Percentiles rank a stretch among this genome's conserved stretches.
phyloP scores from a whole-genome alignment of 305 asterid species.

The Stenogyne calaminthoides region DNA sequence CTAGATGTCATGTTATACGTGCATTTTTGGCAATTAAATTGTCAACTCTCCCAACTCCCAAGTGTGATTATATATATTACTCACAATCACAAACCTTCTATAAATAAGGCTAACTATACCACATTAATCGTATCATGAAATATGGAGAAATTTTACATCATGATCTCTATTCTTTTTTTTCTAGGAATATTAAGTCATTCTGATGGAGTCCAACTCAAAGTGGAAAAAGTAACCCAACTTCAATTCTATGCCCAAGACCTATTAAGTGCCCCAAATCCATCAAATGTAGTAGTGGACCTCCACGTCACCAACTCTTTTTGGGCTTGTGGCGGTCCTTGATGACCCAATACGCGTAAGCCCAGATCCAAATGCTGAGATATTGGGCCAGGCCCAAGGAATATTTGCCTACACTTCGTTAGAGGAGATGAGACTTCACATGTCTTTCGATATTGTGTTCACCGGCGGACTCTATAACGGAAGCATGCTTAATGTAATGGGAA shows the following conservation, averaged over 20 bases:
- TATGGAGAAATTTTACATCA: too few relatives aligned
- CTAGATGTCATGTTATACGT: neutral
- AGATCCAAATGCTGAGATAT: slow-evolving; percentile 16
- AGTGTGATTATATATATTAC: too few relatives aligned
- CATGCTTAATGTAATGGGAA: slow-evolving; percentile 39
- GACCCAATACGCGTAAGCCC: slow-evolving; percentile 40
- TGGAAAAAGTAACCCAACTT: slow-evolving; percentile 31
- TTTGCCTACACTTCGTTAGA: slow-evolving; percentile 27
- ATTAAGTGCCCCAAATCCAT: slow-evolving; percentile 31
- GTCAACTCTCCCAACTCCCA: too few relatives aligned
- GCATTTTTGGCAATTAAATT: neutral
- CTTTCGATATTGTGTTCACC: slow-evolving; percentile 40
- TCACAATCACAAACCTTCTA: too few relatives aligned
- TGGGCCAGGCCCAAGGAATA: slow-evolving; percentile 44
- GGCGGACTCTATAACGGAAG: slow-evolving; percentile 36
- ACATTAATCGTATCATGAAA: too few relatives aligned
- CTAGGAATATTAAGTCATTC: too few relatives aligned
- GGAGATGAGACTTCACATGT: slow-evolving; percentile 32
- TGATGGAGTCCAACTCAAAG: too few relatives aligned
- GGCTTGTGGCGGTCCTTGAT: slow-evolving; percentile 32
- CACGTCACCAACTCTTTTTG: slow-evolving; percentile 36
- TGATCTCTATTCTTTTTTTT: too few relatives aligned
- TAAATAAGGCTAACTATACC: too few relatives aligned
- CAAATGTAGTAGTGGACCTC: slow-evolving; percentile 33
- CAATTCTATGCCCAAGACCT: slow-evolving; percentile 44